Base-by-base conservation (phyloP, 2,329 filamentous ascomycete genomes). In the Alternaria conjuncta region DNA sequence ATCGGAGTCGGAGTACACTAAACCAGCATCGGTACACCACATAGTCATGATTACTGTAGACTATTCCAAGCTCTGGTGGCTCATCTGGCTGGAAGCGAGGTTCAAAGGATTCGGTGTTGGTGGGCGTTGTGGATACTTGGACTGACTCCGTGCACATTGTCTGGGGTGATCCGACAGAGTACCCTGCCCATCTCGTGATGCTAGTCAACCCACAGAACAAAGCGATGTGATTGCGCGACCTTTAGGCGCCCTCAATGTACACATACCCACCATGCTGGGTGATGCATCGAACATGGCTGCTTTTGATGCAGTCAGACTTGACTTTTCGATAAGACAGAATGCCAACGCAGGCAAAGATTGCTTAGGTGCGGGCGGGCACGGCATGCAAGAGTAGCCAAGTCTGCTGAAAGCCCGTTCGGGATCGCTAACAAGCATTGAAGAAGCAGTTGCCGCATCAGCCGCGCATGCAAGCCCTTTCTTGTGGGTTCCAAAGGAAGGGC, bases 391-490 rank as follows among this genome's bases (percentile, higher is more conserved):
- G 60, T 30, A 53, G 45, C 63, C 55, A 55, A 51, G 60, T 32
- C 56, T 55, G 32, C 51, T 53, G 32, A 20, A 53, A 50, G 54
- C 26, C 18, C 44, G 23, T 56, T 58, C 26, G 45, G 25, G 55
- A 50, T 26, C 51, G 36, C 55, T 18, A 55, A 45, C 55, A 64
- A 62, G 55, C 50, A 57, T 49, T 62, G 50, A 18, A 47, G 55
- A 65, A 62, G 63, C 60, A 57, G 57, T 28, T 41, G 43, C 46
- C 18, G 51, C 55, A 63, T 60, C 55, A 65, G 60, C 54, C 50
- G 53, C 51, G 32, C 46, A 45, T 64, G 45, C 23, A 45, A 11
- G 20, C 23, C 21, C 28, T 55, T 53, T n/a, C 25, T 15, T 36
- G 13, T 36, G 21, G 51, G 21, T 45, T 41, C 21, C 20, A 26